Base-by-base conservation (phyloP, 148 eudicot genomes). In the Vaccinium vitisidaea region DNA sequence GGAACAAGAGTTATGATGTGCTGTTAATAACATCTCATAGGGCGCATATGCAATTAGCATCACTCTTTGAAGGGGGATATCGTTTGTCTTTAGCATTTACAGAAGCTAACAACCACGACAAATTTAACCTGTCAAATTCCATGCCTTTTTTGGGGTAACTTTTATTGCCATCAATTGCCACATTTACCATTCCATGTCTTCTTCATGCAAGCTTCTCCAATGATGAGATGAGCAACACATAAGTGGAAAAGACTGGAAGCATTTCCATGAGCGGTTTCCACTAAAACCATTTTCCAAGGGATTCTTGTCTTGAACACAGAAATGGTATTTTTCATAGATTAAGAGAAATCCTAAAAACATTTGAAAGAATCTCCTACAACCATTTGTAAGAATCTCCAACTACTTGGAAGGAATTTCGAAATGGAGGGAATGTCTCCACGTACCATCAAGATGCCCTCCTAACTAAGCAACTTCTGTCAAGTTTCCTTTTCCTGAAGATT, bases 161-260 rank as follows among this genome's bases (percentile, higher is more conserved):
- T 23, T 23, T n/a, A n/a, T 63, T n/a, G 30, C 23, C 70, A 63
- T 55, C 13, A 54, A 54, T 54, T 11, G 16, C 2, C 36, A 27
- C 70, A n/a, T 63, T 23, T 46, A 16, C 23, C 43, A 43, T 48
- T 75, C 55, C 77, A 74, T 74, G 8, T 13, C 49, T 5, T 5
- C 52, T 18, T 43, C n/a, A 74, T 74, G 53, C 53, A 75, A 75
- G 78, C 78, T 19, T 75, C 78, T 75, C 78, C 46, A 75, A 15
- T 5, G 21, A 70, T 70, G 21, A 71, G 46, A 71, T 27, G 73
- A 8, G 3, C 5, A 27, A 67, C 36, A 67, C 73, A 14, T 71
- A 30, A 13, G 18, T 19, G 19, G 46, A 36, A 71, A 32, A 46
- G n/a, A 59, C 67, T 1, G 1, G 67, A 59, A 59, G 67, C 1